A percentile compares a stretch with the other conserved stretches of the same genome.
phyloP scores from a whole-genome alignment of 2,329 filamentous ascomycete genomes.

The Monascus ruber region DNA sequence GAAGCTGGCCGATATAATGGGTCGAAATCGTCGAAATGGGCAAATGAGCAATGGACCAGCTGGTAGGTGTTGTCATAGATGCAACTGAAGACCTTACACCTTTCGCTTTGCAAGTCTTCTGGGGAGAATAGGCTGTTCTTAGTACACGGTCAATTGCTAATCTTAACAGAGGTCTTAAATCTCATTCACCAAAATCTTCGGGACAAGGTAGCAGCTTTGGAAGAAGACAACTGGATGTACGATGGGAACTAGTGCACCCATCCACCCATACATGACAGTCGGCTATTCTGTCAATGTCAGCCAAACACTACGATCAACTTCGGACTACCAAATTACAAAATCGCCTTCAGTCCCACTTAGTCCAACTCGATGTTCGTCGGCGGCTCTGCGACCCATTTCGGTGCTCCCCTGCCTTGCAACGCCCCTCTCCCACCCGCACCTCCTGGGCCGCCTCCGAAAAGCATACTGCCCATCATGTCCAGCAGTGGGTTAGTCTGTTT shows the following conservation, averaged over 20 bases:
- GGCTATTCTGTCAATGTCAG: background rate
- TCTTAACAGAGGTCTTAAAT: conserved; percentile 51
- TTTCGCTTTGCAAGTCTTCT: no score
- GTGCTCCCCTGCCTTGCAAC: conserved; percentile 20
- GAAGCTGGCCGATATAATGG: conserved; percentile 34
- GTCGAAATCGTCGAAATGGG: conserved; percentile 22
- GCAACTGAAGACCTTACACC: no score
- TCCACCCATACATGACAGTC: background rate
- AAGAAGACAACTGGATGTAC: conserved; percentile 88
- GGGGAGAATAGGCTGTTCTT: no score
- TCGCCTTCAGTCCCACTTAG: conserved; percentile 13
- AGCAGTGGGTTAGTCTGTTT: conserved; percentile 84
- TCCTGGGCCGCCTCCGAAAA: conserved; percentile 60
- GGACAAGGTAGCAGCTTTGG: conserved; percentile 59
- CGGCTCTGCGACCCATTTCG: conserved; percentile 37
- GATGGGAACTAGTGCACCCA: conserved; percentile 49
- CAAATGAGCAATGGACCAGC: conserved; percentile 53
- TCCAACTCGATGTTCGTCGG: conserved; percentile 35
- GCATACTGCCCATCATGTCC: conserved; percentile 96
- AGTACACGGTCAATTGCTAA: background rate
- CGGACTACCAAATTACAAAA: background rate
- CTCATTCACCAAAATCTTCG: conserved; percentile 58
- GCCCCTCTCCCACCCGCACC: conserved; percentile 34
- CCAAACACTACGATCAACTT: background rate
- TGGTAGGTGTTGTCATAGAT: conserved; percentile 36